Base-by-base conservation (phyloP, 768 basidiomycete species). In the Clitopilus hobsonii region DNA sequence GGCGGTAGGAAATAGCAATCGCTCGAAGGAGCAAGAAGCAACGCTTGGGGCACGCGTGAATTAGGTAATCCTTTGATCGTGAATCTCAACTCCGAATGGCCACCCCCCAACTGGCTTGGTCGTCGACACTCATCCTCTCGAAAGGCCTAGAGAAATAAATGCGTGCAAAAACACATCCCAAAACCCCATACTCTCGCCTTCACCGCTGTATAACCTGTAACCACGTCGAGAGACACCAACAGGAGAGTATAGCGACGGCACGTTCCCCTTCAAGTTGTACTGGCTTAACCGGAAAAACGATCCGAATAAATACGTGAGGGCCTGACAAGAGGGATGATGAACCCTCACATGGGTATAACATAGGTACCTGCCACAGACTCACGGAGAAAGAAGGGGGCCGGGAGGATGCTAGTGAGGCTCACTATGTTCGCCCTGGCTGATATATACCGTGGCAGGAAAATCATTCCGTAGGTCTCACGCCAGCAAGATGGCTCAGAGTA, bases 211-310 rank as follows among this genome's bases (percentile, higher is more conserved):
- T n/a, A n/a, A n/a, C n/a, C 18, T 51, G 24, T 28, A 23, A 6
- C 24, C 24, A n/a, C 29, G 50, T 26, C 24, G 20, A 24, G 23
- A 10, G 28, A 51, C 29, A 51, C 29, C n/a, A 7, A 38, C n/a
- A 26, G 24, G 36, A 53, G 52, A 29, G 27, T 38, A 32, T 25
- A 16, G n/a, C 38, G 32, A 53, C 52, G 52, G 28, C 28, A 53
- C n/a, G 36, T 38, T 53, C 26, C n/a, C 52, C 32, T 36, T 36
- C 32, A 11, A 36, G 32, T n/a, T n/a, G n/a, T n/a, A n/a, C n/a
- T n/a, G n/a, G n/a, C n/a, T n/a, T n/a, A 36, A n/a, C 8, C 32
- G 32, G 32, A 11, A 36, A 36, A 36, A 36, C 32, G 32, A 36
- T n/a, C 32, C 32, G 32, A 36, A 36, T 36, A 36, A 36, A 36